Base-by-base conservation (phyloP, 148 eudicot genomes). In the Nepenthes gracilis region DNA sequence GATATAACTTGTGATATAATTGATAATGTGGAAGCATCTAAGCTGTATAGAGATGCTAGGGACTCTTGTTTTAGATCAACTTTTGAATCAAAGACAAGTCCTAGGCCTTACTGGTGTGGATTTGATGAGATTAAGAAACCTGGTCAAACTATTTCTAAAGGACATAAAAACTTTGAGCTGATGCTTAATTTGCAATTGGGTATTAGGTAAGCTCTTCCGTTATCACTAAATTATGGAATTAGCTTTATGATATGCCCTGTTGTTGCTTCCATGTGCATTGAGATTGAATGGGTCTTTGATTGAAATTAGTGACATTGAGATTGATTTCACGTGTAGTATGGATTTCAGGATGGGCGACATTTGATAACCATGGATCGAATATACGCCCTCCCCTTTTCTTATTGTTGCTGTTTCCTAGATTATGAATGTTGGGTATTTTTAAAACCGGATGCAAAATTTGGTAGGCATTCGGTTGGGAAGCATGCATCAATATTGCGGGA, bases 161-260 rank as follows among this genome's bases (percentile, higher is more conserved):
- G 83, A 14, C 89, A 84, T 54, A 80, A 71, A 77, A 81, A 84
- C 56, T 84, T 75, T 72, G 89, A 81, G 33, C 81, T 84, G 45
- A 84, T 84, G 89, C 89, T 84, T 51, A 81, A 78, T 67, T 74
- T 84, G 77, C 89, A 84, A 61, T 66, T 81, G 53, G 89, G 85
- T 58, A 76, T 84, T 60, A 84, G 89, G 88, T 83, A 73, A 57
- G 2, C 32, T 15, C 15, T 6, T 12, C 12, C 12, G 55, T 40
- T 40, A 40, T 40, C 45, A 40, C 4, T 40, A 8, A 3, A 40
- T 40, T 40, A 40, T 40, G 45, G 45, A 3, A 8, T 40, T 40
- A 40, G 4, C 8, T 40, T 3, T 40, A 40, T 8, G 6, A 40
- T 40, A 8, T 40, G 45, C 45, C 45, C 4, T 40, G 45, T 40